Evolutionary conservation across 768 basidiomycete genomes (phyloP).

Genomic region (Fomitopsis pulvina): DNA sequence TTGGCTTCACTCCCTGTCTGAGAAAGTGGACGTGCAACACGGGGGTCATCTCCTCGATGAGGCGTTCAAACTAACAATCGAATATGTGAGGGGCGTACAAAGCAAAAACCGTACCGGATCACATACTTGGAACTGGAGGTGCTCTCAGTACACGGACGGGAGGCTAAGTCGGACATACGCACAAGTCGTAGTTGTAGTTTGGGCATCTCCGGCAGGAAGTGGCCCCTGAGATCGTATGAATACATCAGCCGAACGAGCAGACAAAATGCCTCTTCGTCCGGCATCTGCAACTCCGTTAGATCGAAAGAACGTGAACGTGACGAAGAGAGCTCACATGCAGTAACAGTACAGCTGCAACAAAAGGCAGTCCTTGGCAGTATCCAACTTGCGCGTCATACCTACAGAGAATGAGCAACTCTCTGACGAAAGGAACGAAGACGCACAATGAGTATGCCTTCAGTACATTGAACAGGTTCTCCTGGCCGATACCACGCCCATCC

Average conservation of each 20-base stretch:
- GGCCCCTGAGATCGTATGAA: constrained; percentile 91
- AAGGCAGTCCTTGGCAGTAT: constrained; percentile 96
- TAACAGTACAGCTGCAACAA: constrained; percentile 89
- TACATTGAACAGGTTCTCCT: constrained; percentile 97
- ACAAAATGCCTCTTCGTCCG: constrained; percentile 98
- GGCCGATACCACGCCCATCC: constrained; percentile 90
- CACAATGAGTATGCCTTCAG: constrained; percentile 95
- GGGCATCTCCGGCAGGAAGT: constrained; percentile 99
- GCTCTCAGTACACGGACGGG: neutral
- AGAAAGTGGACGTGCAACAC: constrained; percentile 91
- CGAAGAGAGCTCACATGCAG: constrained; percentile 61
- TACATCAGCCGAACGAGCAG: constrained; percentile 93
- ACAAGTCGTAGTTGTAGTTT: constrained; percentile 89
- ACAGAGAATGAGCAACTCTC: constrained; percentile 4
- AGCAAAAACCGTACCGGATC: neutral
- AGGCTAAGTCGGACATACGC: constrained; percentile 22
- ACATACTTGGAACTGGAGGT: constrained; percentile 52
- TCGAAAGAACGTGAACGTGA: neutral
- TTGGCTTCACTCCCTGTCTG: constrained; percentile 91
- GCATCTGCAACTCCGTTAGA: constrained; percentile 64
- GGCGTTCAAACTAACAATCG: constrained; percentile 73
- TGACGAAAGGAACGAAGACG: constrained; percentile 20
- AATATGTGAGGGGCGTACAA: constrained; percentile 5
- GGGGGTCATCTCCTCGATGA: constrained; percentile 89
- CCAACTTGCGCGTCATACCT: constrained; percentile 92